Evolutionary conservation across 1,139 yeast species (phyloP).

Genomic region (Blastobotrys malaysiensis): DNA sequence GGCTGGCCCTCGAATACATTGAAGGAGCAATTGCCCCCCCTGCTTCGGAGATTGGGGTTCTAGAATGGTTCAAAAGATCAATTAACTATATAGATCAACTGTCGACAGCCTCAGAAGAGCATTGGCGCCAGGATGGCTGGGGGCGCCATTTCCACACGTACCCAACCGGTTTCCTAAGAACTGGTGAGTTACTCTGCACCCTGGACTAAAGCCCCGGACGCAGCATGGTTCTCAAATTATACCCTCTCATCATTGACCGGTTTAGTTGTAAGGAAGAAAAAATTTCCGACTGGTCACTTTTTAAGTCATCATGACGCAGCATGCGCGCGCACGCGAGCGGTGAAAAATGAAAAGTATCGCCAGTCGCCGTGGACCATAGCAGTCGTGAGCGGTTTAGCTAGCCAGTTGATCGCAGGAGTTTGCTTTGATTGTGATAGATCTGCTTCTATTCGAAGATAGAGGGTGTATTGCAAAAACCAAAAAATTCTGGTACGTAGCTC

Average conservation of each 20-base stretch:
- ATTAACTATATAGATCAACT: too few relatives aligned
- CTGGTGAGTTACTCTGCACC: conserved; percentile 3
- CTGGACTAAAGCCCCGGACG: neutral
- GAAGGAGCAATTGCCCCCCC: too few relatives aligned
- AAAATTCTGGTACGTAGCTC: neutral
- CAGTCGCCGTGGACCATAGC: neutral
- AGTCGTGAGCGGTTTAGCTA: neutral
- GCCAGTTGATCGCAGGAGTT: neutral
- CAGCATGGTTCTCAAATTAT: conserved; percentile 5
- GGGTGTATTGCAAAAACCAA: neutral
- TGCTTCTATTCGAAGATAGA: neutral
- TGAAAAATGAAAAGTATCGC: neutral
- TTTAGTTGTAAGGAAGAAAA: conserved; percentile 15
- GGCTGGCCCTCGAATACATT: too few relatives aligned
- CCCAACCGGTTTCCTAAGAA: conserved; percentile 1
- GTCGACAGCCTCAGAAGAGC: conserved; percentile 7
- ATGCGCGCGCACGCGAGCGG: neutral
- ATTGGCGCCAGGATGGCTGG: neutral
- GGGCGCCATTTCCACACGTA: conserved; percentile 4
- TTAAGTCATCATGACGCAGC: neutral
- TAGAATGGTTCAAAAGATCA: too few relatives aligned
- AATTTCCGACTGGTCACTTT: neutral
- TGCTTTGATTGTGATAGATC: neutral
- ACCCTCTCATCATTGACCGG: conserved; percentile 16
- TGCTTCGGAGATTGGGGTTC: too few relatives aligned